Evolutionary conservation across 495 filamentous ascomycete genomes (phyloP).

Genomic region (Talaromyces ruber): DNA sequence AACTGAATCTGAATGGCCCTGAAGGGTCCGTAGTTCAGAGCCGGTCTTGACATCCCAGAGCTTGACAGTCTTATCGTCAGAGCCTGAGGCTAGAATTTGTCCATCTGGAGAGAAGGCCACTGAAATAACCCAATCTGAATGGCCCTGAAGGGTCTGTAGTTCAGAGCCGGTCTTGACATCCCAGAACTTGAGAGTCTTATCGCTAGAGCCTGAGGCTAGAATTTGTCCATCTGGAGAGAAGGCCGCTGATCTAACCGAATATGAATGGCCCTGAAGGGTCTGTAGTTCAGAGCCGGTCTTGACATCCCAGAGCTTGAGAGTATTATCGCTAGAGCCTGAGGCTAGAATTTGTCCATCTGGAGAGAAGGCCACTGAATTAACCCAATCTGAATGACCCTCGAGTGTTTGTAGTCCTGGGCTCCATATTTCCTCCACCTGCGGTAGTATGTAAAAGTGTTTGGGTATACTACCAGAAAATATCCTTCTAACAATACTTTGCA

Average conservation of each 20-base stretch:
- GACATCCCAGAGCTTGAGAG: conserved; percentile 26
- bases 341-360: conserved; percentile 7
- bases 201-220: conserved; percentile 4
- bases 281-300: conserved; percentile 5
- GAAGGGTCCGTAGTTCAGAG: not conserved
- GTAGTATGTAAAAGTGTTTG: not conserved
- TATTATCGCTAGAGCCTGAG: conserved; percentile 11
- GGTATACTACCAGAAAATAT: not conserved
- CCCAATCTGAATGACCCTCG: conserved; percentile 13
- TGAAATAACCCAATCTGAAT: no score
- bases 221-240: conserved; percentile 9
- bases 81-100: no score
- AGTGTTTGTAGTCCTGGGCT: conserved; percentile 16
- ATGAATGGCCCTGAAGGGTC: no score
- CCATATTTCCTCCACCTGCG: conserved; percentile 12
- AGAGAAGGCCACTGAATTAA: conserved; percentile 10
- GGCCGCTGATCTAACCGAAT: not conserved
- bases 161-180: conserved; percentile 11
- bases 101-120: no score
- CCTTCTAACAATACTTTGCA: conserved; percentile 2
- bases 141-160: no score
- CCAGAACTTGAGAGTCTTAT: conserved; percentile 24
- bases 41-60: no score
- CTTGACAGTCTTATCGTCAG: no score
- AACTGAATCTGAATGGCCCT: conserved; percentile 12